phyloP scores from a whole-genome alignment of 768 basidiomycete genomes.

The Tulasnella sp. region DNA sequence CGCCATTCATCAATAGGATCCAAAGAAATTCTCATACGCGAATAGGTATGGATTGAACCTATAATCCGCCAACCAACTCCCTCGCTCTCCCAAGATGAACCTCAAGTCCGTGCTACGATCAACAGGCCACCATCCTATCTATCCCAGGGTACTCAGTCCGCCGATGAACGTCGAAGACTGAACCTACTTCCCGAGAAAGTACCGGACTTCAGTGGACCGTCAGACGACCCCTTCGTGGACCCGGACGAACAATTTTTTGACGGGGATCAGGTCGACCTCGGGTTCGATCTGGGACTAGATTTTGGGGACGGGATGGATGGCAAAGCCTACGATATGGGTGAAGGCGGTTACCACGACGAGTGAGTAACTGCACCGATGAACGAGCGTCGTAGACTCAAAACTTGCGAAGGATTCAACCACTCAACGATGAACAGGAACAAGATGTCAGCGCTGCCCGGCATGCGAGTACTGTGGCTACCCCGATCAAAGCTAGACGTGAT shows the following conservation, averaged over 20 bases:
- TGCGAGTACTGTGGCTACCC: neutral
- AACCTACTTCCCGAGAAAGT: constrained; percentile 9
- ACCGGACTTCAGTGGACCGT: constrained; percentile 24
- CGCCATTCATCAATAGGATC: neutral
- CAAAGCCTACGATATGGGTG: neutral
- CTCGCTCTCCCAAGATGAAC: neutral
- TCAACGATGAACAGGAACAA: neutral
- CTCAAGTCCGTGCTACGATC: neutral
- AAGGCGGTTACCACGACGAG: neutral
- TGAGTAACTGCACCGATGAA: neutral
- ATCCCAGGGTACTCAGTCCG: neutral
- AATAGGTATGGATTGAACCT: constrained; percentile 9
- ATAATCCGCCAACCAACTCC: constrained; percentile 8
- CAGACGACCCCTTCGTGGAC: constrained; percentile 22
- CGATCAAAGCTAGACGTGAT: neutral
- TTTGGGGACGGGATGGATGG: neutral
- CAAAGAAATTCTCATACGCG: neutral
- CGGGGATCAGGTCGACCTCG: constrained; percentile 9
- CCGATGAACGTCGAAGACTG: neutral
- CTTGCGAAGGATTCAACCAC: neutral
- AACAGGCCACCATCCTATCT: constrained; percentile 10
- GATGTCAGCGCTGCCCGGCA: neutral
- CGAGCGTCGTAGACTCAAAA: neutral
- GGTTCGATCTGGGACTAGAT: neutral
- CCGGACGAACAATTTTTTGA: constrained; percentile 19